These are phyloP conservation scores for Nevesoporus exiguus DNA, from an alignment of 768 basidiomycete genomes.

Conservation along the genomic window DNA sequence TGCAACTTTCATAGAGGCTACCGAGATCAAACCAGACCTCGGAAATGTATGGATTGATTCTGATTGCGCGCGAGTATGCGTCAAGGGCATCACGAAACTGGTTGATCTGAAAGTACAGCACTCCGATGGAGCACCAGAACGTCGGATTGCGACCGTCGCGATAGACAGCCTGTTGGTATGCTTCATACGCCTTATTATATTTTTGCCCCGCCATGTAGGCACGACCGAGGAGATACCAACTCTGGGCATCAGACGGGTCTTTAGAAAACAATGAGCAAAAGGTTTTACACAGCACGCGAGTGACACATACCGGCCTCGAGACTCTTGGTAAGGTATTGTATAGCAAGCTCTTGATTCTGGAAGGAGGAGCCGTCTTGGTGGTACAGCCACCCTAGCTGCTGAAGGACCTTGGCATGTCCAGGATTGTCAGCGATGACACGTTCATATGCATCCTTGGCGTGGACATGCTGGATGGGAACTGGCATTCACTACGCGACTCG, in stretches of 20 bases:
- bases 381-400: conserved; percentile 97
- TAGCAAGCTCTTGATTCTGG: conserved; percentile 93
- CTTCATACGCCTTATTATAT: conserved; percentile 99
- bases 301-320: conserved; percentile 80
- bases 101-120: conserved; percentile 99
- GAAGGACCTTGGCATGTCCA: conserved; percentile 92
- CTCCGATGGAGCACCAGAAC: conserved; percentile 99
- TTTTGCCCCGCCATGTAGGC: conserved; percentile 99
- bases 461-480: conserved; percentile 57
- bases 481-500: conserved; percentile 11
- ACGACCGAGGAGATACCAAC: conserved; percentile 97
- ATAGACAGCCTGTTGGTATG: conserved; percentile 98
- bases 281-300: not conserved
- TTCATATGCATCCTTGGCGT: conserved; percentile 94
- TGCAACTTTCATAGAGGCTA: conserved; percentile 95
- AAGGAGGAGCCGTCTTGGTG: conserved; percentile 94
- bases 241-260: conserved; percentile 96
- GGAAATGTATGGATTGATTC: conserved; percentile 96
- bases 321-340: conserved; percentile 89
- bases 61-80: conserved; percentile 97
- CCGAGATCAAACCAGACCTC: conserved; percentile 88
- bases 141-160: conserved; percentile 98
- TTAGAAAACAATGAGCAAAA: not conserved
- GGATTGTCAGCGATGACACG: conserved; percentile 93
- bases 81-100: conserved; percentile 98